Base-by-base conservation (phyloP, 352 stramenopile species). In the Phytophthora melonis region DNA sequence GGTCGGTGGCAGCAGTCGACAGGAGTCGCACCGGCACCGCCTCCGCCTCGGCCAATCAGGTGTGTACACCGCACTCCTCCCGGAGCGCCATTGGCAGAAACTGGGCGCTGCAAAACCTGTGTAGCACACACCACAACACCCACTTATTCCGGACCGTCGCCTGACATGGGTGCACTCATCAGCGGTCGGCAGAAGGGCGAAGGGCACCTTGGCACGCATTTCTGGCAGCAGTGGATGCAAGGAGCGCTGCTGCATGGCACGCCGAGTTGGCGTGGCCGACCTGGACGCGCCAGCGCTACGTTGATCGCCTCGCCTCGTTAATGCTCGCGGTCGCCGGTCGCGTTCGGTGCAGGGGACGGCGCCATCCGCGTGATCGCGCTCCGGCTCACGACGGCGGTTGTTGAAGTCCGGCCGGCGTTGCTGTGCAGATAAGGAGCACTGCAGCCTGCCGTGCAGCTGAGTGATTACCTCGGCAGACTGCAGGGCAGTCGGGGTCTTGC, bases 1-100 rank as follows among this genome's bases (percentile, higher is more conserved):
- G 30, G 56, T 63, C 14, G 70, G 68, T 75, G 63, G 63, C 56
- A 72, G 47, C 45, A 75, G 68, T 18, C 55, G 49, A 67, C 21
- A 63, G 27, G 56, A 66, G 45, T 61, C 27, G 32, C 16, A 60
- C 16, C n/a, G 11, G 32, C 16, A 60, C 16, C n/a, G 11, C 9
- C 5, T 7, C 36, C 36, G 3, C 19, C 3, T 11, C 30, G 43
- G 5, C 67, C 60, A 75, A 75, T 71, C 62, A 67, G 0, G 39
- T 34, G 21, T 5, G 19, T 63, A 50, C 62, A 75, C 23, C 68
- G 62, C 62, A 45, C 32, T 14, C 11, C 4, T 43, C 36, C 36
- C 36, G 27, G 6, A 18, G 10, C 9, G 11, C 8, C 10, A 70
- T 70, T 70, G 63, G 54, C 3, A 64, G 54, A 59, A 70, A 70